Evolutionary conservation across 108 stramenopile genomes (phyloP), one percentile per base, ranked within the genome.

Genomic region (Cylindrotheca fusiformis): DNA sequence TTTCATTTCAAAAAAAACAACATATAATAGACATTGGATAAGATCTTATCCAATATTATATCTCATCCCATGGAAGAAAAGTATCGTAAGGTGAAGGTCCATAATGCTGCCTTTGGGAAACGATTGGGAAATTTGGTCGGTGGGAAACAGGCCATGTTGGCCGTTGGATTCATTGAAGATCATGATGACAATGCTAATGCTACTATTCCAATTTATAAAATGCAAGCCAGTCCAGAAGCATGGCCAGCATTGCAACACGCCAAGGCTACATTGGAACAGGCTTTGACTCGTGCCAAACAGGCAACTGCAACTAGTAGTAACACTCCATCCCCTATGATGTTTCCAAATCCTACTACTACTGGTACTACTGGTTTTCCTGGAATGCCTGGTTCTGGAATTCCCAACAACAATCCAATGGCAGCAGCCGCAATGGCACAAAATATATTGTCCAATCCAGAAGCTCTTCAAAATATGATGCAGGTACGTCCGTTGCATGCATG

Each of bases 11-110:
- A n/a, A n/a, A n/a, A n/a, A n/a, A n/a, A n/a, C n/a, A n/a, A n/a
- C n/a, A n/a, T n/a, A n/a, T n/a, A n/a, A n/a, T n/a, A n/a, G 51
- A 91, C 90, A 0, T 61, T 89, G 2, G 72, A 74, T 27, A 94
- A 87, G 57, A 59, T 94, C 5, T 52, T 94, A 24, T 32, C 29
- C 19, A 94, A 94, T 63, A 87, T 94, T 50, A 52, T 83, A 1
- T 21, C 22, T 18, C 52, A 91, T 75, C 93, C 93, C 6, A 74
- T 84, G 80, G 93, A 94, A 59, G 93, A 91, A 73, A 91, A 91
- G 64, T 94, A 91, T 60, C 84, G 93, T 18, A 73, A 72, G n/a
- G 63, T 94, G 60, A 91, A 91, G 54, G 65, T 63, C 25, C 23
- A 67, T 0, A 94, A 94, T 71, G 65, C 87, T 24, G 89, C 87